These are phyloP conservation scores for Collybia mongolica DNA, from an alignment of 768 basidiomycete genomes.

Conservation along the genomic window DNA sequence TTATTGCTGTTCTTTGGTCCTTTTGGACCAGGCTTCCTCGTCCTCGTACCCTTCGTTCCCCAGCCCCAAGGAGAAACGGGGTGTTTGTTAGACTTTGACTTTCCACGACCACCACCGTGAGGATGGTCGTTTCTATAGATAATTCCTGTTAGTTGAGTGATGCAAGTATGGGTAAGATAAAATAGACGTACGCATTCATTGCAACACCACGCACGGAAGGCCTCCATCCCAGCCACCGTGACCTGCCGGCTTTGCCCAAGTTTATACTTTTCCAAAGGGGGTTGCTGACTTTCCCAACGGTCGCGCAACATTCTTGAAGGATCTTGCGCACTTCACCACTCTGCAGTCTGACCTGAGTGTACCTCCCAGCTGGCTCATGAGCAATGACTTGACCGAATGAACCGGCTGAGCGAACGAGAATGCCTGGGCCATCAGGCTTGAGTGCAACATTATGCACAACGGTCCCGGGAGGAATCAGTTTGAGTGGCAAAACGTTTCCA, in stretches of 20 bases:
- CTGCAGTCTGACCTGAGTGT: conserved; percentile 82
- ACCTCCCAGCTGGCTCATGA: conserved; percentile 69
- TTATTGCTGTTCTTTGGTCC: conserved; percentile 90
- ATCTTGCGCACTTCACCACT: conserved; percentile 93
- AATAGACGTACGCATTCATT: conserved; percentile 82
- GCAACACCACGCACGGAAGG: conserved; percentile 93
- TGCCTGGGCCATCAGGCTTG: conserved; percentile 68
- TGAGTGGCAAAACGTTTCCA: conserved; percentile 91
- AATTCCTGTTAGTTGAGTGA: conserved; percentile 1
- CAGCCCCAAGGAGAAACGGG: conserved; percentile 92
- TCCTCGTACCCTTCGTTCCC: conserved; percentile 90
- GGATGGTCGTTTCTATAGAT: conserved; percentile 77
- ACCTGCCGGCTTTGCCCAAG: conserved; percentile 90
- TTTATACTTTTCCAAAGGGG: conserved; percentile 80
- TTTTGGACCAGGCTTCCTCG: conserved; percentile 88
- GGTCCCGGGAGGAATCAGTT: conserved; percentile 90
- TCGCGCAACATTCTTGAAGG: conserved; percentile 78
- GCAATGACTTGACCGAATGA: conserved; percentile 79
- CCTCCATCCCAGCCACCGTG: conserved; percentile 81
- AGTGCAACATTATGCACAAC: conserved; percentile 86
- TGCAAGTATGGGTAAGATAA: conserved; percentile 1
- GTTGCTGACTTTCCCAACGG: conserved; percentile 91
- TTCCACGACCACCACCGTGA: conserved; percentile 97
- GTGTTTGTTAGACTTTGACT: conserved; percentile 94
- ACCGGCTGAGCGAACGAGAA: conserved; percentile 90